Base-by-base conservation (phyloP, 345 rosid genomes). In the Linum usitatissimum region DNA sequence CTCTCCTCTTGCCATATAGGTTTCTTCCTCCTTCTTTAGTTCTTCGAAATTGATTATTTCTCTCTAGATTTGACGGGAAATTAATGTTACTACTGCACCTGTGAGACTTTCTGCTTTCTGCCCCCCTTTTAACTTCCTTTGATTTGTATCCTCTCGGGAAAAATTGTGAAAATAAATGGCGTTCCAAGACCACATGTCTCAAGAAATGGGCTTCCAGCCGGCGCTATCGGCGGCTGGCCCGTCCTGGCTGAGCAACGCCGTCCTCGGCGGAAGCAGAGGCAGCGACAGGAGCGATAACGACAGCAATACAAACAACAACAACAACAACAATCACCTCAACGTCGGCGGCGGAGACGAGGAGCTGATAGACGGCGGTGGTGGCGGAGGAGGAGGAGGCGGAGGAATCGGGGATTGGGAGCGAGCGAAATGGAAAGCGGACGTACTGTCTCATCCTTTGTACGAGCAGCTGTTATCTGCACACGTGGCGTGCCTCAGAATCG, bases 401-500 rank as follows among this genome's bases (percentile, higher is more conserved):
- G 73, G 64, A 6, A 53, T 28, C 28, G 66, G 56, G 40, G 60
- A 67, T 45, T 68, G 84, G 84, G 79, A 75, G 66, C 73, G 66
- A n/a, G 65, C 75, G 15, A 80, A 67, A 65, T 56, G 71, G 31
- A 80, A 77, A 67, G 84, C 81, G 36, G 75, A 70, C 60, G 68
- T 80, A 66, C 55, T 80, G 39, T 74, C 74, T 0, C 84, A 80
- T 39, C 84, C 81, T 13, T 60, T 80, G 55, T 80, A 75, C 66
- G 84, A 80, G 7, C 84, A 80, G 63, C 58, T 77, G 51, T 57
- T 72, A 59, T 60, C 73, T 19, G 75, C 75, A 6, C 79, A 69
- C 28, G 73, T 68, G 28, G 70, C 77, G 17, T 78, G 82, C 40
- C 60, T 76, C 53, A 68, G 76, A 66, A 70, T 70, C 57, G 82